Evolutionary conservation across 768 basidiomycete genomes (phyloP), one percentile per base, ranked within the genome.

Genomic region (Mycena indigotica): DNA sequence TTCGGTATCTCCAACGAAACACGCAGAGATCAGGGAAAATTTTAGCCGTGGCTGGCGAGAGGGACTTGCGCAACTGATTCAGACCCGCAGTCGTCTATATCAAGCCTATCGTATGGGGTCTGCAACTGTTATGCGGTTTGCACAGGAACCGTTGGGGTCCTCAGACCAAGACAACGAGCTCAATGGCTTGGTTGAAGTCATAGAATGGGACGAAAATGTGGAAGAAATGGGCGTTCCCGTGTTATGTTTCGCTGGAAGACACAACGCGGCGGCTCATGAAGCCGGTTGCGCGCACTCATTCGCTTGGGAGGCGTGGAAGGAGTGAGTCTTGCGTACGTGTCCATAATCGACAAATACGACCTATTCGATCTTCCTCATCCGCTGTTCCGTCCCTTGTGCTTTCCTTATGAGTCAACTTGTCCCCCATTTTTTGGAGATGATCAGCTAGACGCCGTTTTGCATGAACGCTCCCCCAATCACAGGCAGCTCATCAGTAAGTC

Each of bases 11-110:
- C 65, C 63, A n/a, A 73, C 75, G 3, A 72, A 68, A 23, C 74
- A 79, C 52, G 69, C 68, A 6, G 67, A 64, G 29, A 78, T 86
- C 45, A 73, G 76, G 12, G 67, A 67, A 1, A 80, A 83, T 60
- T 91, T 89, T 64, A 76, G 76, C 65, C 74, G 70, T 25, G 89
- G 88, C 16, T 89, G 88, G 88, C 68, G 70, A 2, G 81, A 84
- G 61, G 88, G 87, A 3, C 63, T 89, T 45, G 69, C 72, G 16
- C 79, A 80, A 46, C 72, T 89, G 23, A 69, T 68, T n/a, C 77
- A 78, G n/a, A 79, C 76, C 15, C 77, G 81, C 28, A 69, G 66
- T 4, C 73, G 85, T 53, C 60, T 84, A 53, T 66, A 72, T 50
- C 71, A 77, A 60, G 84, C 81, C 26, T 80, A 78, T 64, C 69